Conservation (phyloP, 2,329 filamentous ascomycete genomes). For the Dichotomopilus funicola region DNA sequence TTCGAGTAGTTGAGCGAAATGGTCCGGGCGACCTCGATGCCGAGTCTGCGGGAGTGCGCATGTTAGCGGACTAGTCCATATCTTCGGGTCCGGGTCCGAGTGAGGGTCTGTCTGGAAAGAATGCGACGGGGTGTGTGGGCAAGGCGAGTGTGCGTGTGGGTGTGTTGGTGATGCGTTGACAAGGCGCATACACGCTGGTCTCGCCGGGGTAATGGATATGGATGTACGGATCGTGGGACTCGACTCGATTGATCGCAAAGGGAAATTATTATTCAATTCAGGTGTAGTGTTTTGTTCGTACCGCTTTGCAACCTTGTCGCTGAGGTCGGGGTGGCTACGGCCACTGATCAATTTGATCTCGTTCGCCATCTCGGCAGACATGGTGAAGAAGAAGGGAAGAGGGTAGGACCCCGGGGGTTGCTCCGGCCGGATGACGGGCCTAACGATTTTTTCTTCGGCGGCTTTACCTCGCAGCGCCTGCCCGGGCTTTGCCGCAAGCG, state of each 20-base stretch:
- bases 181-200: too few relatives aligned
- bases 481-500: too few relatives aligned
- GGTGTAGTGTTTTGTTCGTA: conserved; percentile 6
- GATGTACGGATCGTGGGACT: too few relatives aligned
- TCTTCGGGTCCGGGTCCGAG: not conserved
- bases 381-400: conserved; percentile 15
- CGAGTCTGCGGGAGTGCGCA: conserved; percentile 46
- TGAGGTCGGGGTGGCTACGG: conserved; percentile 43
- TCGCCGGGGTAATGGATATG: too few relatives aligned
- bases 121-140: not conserved
- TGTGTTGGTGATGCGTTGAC: too few relatives aligned
- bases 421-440: conserved; percentile 17
- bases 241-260: too few relatives aligned
- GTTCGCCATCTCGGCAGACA: conserved; percentile 40
- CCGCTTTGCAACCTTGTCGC: conserved; percentile 32
- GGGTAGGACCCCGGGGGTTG: not conserved
- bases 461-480: not conserved
- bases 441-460: conserved; percentile 11
- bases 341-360: conserved; percentile 48
- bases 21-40: conserved; percentile 71
- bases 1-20: conserved; percentile 81
- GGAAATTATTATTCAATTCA: too few relatives aligned
- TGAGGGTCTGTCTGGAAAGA: not conserved
- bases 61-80: conserved; percentile 8
- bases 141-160: too few relatives aligned